Evolutionary conservation across 2,329 filamentous ascomycete genomes (phyloP).

Genomic region (Xylaria sp.): DNA sequence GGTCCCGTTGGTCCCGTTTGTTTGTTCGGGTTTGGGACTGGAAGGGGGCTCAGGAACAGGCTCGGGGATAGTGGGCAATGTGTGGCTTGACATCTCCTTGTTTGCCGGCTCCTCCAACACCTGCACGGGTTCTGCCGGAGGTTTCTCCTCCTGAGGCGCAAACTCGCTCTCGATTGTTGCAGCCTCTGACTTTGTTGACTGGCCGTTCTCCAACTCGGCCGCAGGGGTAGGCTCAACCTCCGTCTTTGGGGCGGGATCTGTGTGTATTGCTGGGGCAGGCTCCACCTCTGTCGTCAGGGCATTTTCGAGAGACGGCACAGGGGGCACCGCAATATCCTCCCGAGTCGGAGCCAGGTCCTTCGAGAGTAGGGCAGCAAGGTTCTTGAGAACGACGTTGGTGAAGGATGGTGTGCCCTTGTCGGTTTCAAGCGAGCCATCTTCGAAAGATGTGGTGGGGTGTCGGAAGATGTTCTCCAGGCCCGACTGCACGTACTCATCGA

Average conservation of each 20-base stretch:
- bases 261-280: neutral
- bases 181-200: no score
- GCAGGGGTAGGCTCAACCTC: neutral
- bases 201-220: no score
- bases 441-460: constrained; percentile 14
- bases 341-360: neutral
- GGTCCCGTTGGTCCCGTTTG: neutral
- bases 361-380: constrained; percentile 11
- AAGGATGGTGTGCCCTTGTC: constrained; percentile 12
- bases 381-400: constrained; percentile 17
- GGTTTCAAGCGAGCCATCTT: constrained; percentile 5
- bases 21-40: neutral
- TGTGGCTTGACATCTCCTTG: neutral
- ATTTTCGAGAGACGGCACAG: neutral
- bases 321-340: neutral
- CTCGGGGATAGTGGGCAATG: neutral
- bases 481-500: constrained; percentile 14
- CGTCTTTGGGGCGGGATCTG: neutral
- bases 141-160: neutral
- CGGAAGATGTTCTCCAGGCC: constrained; percentile 9
- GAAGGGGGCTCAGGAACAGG: neutral
- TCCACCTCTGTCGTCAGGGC: neutral
- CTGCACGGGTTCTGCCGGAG: neutral
- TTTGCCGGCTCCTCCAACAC: neutral
- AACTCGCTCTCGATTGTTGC: neutral